phyloP scores from a whole-genome alignment of 2,329 filamentous ascomycete species.

The Trichoderma endophyticum region DNA sequence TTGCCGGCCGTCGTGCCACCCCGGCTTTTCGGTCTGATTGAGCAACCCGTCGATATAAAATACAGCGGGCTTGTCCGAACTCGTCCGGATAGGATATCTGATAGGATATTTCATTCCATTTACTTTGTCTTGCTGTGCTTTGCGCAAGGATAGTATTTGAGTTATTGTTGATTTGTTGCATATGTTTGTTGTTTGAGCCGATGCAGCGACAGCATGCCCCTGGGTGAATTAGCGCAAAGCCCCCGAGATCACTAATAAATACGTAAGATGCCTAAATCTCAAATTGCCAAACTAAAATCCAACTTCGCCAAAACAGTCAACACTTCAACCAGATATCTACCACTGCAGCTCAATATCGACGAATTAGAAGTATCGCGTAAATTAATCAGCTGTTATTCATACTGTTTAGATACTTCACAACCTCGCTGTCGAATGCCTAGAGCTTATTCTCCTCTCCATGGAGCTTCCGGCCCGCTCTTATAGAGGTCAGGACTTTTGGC shows the following conservation, averaged over 20 bases:
- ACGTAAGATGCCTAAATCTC: neutral
- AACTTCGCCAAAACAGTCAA: neutral
- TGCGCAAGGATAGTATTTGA: neutral
- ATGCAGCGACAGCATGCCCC: neutral
- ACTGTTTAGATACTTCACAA: neutral
- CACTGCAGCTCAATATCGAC: neutral
- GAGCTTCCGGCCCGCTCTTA: neutral
- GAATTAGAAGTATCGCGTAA: neutral
- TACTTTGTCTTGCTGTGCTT: neutral
- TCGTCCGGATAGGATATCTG: neutral
- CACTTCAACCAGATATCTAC: neutral
- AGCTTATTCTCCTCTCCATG: neutral
- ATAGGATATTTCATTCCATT: neutral
- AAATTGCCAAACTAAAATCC: neutral
- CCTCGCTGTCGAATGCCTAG: neutral
- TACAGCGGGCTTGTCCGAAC: neutral
- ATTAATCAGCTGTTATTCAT: neutral
- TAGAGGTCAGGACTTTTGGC: neutral
- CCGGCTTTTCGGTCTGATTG: neutral
- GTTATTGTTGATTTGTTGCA: neutral
- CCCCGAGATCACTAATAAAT: neutral
- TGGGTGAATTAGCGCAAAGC: neutral
- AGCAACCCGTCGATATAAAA: neutral
- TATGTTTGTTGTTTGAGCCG: neutral
- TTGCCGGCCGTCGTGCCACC: neutral